Evolutionary conservation across 345 rosid species (phyloP).

Genomic region (Gossypium bickii): DNA sequence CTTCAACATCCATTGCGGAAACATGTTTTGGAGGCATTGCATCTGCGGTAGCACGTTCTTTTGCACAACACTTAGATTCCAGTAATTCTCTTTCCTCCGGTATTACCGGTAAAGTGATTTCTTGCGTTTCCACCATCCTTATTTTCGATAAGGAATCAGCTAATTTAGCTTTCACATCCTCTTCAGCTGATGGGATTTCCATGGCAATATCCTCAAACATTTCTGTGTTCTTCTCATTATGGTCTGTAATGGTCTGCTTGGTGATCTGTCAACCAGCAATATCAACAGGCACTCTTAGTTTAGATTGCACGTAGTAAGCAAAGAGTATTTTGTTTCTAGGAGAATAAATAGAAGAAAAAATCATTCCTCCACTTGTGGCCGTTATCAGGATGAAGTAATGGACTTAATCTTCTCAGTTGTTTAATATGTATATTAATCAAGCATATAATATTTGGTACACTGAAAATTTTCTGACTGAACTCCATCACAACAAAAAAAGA

Average conservation of each 20-base stretch:
- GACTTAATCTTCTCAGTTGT: not conserved
- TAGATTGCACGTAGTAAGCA: not conserved
- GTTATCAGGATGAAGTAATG: slow-evolving; percentile 12
- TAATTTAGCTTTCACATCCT: slow-evolving; percentile 52
- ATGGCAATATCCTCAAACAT: slow-evolving; percentile 29
- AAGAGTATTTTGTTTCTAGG: slow-evolving; percentile 6
- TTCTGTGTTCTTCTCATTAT: slow-evolving; percentile 30
- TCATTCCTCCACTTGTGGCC: not conserved
- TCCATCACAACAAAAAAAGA: slow-evolving; percentile 10
- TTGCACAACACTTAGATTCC: slow-evolving; percentile 17
- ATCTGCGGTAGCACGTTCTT: slow-evolving; percentile 23
- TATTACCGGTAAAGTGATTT: slow-evolving; percentile 25
- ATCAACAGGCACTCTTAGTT: slow-evolving; percentile 10
- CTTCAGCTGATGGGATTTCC: slow-evolving; percentile 34
- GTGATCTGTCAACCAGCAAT: slow-evolving; percentile 37
- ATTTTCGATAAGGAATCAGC: slow-evolving; percentile 73
- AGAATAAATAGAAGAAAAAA: not conserved
- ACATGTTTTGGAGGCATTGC: slow-evolving; percentile 8
- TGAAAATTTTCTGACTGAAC: slow-evolving; percentile 7
- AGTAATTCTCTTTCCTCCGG: slow-evolving; percentile 27
- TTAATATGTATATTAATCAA: not conserved
- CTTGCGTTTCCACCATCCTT: slow-evolving; percentile 54
- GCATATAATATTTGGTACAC: not conserved
- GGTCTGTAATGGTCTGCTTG: slow-evolving; percentile 34
- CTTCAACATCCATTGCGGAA: slow-evolving; percentile 15